These are phyloP conservation scores for Alternaria ventricosa DNA, from an alignment of 2,329 filamentous ascomycete species.

Conservation along the genomic window DNA sequence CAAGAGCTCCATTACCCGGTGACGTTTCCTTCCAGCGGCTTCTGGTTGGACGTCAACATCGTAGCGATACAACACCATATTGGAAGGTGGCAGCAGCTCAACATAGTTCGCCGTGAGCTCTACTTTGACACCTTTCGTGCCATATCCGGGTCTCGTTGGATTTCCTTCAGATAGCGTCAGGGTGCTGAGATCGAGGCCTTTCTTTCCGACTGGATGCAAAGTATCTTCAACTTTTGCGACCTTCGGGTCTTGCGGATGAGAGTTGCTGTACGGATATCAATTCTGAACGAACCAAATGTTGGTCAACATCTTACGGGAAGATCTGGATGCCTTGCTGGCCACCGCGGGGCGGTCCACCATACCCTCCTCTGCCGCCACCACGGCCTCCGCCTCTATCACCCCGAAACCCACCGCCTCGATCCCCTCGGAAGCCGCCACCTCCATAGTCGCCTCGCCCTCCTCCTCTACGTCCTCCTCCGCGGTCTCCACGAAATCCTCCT, in stretches of 20 bases:
- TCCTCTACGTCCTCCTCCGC: background rate
- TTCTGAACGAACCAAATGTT: background rate
- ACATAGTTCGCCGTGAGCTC: conserved; percentile 28
- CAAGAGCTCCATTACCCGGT: conserved; percentile 20
- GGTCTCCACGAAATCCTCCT: background rate
- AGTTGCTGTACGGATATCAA: conserved; percentile 14
- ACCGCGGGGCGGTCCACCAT: background rate
- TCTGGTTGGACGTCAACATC: conserved; percentile 15
- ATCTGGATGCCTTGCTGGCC: conserved; percentile 13
- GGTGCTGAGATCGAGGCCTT: conserved; percentile 12
- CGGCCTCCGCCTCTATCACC: conserved; percentile 3
- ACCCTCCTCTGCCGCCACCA: background rate
- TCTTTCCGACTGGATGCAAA: conserved; percentile 16
- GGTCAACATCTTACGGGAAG: conserved; percentile 12
- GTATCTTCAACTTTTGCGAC: conserved; percentile 17
- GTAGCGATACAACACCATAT: conserved; percentile 22
- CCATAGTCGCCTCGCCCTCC: background rate
- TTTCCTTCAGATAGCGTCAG: conserved; percentile 12
- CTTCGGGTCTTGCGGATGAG: conserved; percentile 6
- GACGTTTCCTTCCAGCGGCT: conserved; percentile 19
- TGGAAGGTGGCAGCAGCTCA: conserved; percentile 19
- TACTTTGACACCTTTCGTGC: conserved; percentile 19
- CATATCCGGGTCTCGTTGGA: conserved; percentile 23
- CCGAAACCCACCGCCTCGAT: conserved; percentile 1
- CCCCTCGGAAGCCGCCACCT: background rate